Percentiles rank a stretch among this genome's conserved stretches.
Conservation (phyloP, 441 rosid genomes). For the Populus hybrid region DNA sequence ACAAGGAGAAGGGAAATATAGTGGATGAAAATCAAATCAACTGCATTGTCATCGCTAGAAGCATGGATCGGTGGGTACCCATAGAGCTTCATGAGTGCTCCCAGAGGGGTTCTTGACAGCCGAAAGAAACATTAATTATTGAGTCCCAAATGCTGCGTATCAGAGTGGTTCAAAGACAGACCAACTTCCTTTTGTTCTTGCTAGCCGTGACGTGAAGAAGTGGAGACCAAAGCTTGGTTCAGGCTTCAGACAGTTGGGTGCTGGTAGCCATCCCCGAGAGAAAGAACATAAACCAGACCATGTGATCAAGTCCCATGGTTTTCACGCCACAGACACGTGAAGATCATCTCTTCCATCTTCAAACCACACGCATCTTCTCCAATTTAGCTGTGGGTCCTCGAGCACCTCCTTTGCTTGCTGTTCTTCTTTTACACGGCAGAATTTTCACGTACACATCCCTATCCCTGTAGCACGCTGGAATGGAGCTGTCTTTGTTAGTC, state of each 20-base stretch:
- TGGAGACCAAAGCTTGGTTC: constrained; percentile 23
- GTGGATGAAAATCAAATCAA: constrained; percentile 1
- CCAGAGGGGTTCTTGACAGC: background rate
- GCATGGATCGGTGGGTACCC: constrained; percentile 17
- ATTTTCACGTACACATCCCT: background rate
- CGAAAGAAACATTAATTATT: constrained; percentile 5
- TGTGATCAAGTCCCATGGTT: constrained; percentile 29
- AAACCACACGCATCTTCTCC: constrained; percentile 1
- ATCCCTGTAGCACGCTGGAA: background rate
- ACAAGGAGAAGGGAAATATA: background rate
- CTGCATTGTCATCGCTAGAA: constrained; percentile 9
- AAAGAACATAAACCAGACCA: constrained; percentile 28
- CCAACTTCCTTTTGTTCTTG: constrained; percentile 12
- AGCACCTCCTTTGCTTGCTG: background rate
- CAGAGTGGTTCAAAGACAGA: constrained; percentile 24
- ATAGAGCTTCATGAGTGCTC: background rate
- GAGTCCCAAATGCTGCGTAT: constrained; percentile 36
- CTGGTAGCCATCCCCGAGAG: constrained; percentile 17
- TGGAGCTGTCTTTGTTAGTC: background rate
- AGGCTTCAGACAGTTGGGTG: constrained; percentile 32
- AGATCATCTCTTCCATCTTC: constrained; percentile 12
- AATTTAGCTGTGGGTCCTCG: background rate
- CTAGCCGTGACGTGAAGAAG: constrained; percentile 25
- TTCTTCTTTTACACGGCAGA: background rate
- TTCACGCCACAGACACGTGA: constrained; percentile 35